Evolutionary conservation across 106 monocot genomes (phyloP).

Genomic region (Dendrobium chrysotoxum): DNA sequence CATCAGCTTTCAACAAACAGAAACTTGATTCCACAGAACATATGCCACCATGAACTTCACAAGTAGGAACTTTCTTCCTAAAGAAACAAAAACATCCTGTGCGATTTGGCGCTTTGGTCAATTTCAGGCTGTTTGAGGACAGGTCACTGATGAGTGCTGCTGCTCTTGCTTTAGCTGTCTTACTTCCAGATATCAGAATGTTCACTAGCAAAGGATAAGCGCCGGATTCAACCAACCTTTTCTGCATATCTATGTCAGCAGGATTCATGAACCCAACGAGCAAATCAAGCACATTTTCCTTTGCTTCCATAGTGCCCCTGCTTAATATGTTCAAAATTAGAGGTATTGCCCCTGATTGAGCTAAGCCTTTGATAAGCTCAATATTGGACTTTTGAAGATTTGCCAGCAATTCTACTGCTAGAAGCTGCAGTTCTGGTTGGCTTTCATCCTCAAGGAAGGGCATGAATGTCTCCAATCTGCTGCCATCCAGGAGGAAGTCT

Average conservation of each 20-base stretch:
- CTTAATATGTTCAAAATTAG: constrained; percentile 2
- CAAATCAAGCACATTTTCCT: constrained; percentile 13
- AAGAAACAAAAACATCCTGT: constrained; percentile 15
- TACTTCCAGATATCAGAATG: constrained; percentile 9
- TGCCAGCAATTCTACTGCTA: constrained; percentile 13
- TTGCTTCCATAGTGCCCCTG: constrained; percentile 3
- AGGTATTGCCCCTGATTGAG: constrained; percentile 4
- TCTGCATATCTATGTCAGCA: constrained; percentile 15
- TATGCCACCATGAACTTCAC: constrained; percentile 19
- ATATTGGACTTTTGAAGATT: constrained; percentile 9
- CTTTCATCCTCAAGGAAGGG: constrained; percentile 15
- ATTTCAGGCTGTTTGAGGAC: constrained; percentile 11
- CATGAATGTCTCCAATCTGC: constrained; percentile 7
- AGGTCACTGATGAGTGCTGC: constrained; percentile 11
- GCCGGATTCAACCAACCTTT: constrained; percentile 3
- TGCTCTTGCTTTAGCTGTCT: constrained; percentile 12
- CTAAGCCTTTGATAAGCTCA: constrained; percentile 8
- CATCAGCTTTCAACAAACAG: constrained; percentile 12
- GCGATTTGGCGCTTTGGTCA: background rate
- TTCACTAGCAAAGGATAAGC: constrained; percentile 15
- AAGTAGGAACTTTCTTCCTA: background rate
- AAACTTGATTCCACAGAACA: constrained; percentile 14
- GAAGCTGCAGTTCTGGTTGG: background rate
- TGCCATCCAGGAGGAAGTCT: constrained; percentile 9
- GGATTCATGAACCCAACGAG: constrained; percentile 14